These are phyloP conservation scores for Plasmodium chabaudi DNA, from an alignment of 169 alveolate species.

Conservation along the genomic window DNA sequence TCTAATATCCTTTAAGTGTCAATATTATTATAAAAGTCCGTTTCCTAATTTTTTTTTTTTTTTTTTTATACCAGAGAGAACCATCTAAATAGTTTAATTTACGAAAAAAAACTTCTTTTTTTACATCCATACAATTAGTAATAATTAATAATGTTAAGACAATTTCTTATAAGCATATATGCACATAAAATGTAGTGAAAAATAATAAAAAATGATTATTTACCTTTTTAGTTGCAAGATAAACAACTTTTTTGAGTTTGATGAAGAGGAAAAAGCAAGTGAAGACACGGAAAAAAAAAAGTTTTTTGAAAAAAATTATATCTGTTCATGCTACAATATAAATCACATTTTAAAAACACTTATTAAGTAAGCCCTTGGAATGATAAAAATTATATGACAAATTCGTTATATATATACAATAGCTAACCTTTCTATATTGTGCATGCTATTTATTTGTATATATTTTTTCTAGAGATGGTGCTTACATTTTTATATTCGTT, in stretches of 20 bases:
- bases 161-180: no score
- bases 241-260: constrained; percentile 45
- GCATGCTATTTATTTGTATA: no score
- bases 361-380: constrained; percentile 18
- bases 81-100: constrained; percentile 42
- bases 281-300: constrained; percentile 54
- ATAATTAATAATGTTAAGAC: not conserved
- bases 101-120: constrained; percentile 39
- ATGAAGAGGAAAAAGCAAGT: constrained; percentile 22
- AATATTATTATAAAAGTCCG: not conserved
- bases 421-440: not conserved
- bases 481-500: no score
- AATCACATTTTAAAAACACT: constrained; percentile 68
- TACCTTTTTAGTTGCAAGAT: constrained; percentile 37
- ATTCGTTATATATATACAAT: not conserved
- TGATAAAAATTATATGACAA: not conserved
- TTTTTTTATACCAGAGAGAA: constrained; percentile 14
- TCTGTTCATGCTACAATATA: constrained; percentile 57
- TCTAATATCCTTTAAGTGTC: not conserved
- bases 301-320: constrained; percentile 58
- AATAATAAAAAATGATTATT: no score
- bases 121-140: constrained; percentile 73
- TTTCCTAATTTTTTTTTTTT: not conserved
- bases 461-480: no score
- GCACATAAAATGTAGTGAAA: no score